Conservation (phyloP, 148 eudicot species). For the Amaranthus palmeri region DNA sequence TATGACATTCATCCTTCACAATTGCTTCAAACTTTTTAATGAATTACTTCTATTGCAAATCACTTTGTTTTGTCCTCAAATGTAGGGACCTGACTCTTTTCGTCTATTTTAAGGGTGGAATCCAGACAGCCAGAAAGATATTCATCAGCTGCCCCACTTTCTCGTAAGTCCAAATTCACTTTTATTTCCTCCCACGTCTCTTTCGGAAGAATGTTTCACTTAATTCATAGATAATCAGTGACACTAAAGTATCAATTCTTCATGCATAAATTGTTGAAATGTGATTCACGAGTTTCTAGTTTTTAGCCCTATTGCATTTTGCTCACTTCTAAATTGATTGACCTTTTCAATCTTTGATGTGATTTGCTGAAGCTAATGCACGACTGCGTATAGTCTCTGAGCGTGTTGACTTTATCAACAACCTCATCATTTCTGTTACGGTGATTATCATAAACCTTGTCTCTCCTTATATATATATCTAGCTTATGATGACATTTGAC, state of each 20-base stretch:
- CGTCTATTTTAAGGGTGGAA: constrained; percentile 88
- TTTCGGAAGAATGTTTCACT: background rate
- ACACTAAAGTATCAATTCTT: background rate
- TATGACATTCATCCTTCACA: constrained; percentile 3
- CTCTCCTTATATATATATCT: constrained; percentile 5
- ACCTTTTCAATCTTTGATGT: constrained; percentile 20
- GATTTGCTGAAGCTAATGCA: constrained; percentile 81
- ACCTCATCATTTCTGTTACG: constrained; percentile 84
- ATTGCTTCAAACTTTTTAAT: constrained; percentile 5
- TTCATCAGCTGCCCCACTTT: constrained; percentile 96
- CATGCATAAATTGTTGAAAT: background rate
- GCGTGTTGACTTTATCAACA: constrained; percentile 83
- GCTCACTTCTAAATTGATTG: constrained; percentile 7
- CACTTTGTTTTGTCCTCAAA: constrained; percentile 38
- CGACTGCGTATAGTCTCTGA: constrained; percentile 93
- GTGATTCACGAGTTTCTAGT: background rate
- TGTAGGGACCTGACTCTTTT: constrained; percentile 64
- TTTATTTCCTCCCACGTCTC: background rate
- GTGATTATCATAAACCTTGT: constrained; percentile 38
- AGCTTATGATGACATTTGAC: background rate
- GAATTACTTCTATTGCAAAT: constrained; percentile 28
- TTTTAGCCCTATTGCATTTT: constrained; percentile 1
- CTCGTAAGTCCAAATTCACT: constrained; percentile 59
- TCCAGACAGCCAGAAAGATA: constrained; percentile 98
- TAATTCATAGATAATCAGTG: background rate